Percentiles rank a stretch among this genome's conserved stretches.
These are phyloP conservation scores for Neohortaea acidophila DNA, from an alignment of 495 filamentous ascomycete species.

Conservation along the genomic window DNA sequence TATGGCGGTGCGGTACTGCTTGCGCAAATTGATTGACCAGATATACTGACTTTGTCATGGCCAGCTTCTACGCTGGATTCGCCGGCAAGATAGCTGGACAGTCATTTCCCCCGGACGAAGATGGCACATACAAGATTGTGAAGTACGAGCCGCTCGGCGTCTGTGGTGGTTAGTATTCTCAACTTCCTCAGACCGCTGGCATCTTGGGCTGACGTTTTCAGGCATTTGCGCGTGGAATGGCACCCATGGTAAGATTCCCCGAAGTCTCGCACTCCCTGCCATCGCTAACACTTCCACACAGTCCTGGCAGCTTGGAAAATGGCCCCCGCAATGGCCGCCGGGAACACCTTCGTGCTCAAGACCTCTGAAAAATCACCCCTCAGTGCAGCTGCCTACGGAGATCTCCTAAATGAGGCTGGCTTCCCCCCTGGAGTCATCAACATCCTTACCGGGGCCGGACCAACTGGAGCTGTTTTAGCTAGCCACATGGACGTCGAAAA, in stretches of 20 bases:
- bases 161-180: too few relatives aligned
- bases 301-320: constrained; percentile 21
- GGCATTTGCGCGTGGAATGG: constrained; percentile 28
- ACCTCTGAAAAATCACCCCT: constrained; percentile 26
- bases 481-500: constrained; percentile 26
- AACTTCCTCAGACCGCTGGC: too few relatives aligned
- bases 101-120: constrained; percentile 15
- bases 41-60: too few relatives aligned
- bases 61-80: constrained; percentile 18
- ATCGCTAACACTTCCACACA: too few relatives aligned
- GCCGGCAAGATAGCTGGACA: constrained; percentile 17
- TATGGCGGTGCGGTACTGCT: too few relatives aligned
- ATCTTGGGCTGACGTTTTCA: too few relatives aligned
- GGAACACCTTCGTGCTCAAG: constrained; percentile 28
- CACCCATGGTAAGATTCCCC: too few relatives aligned
- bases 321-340: constrained; percentile 23
- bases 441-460: constrained; percentile 23
- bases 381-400: constrained; percentile 16
- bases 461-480: constrained; percentile 21
- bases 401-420: constrained; percentile 25
- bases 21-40: too few relatives aligned
- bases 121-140: constrained; percentile 28
- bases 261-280: too few relatives aligned
- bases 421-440: constrained; percentile 29
- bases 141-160: constrained; percentile 28